Percentiles rank a stretch among this genome's conserved stretches.
Evolutionary conservation across 2,329 filamentous ascomycete species (phyloP).

Genomic region (Sporothrix mexicana): DNA sequence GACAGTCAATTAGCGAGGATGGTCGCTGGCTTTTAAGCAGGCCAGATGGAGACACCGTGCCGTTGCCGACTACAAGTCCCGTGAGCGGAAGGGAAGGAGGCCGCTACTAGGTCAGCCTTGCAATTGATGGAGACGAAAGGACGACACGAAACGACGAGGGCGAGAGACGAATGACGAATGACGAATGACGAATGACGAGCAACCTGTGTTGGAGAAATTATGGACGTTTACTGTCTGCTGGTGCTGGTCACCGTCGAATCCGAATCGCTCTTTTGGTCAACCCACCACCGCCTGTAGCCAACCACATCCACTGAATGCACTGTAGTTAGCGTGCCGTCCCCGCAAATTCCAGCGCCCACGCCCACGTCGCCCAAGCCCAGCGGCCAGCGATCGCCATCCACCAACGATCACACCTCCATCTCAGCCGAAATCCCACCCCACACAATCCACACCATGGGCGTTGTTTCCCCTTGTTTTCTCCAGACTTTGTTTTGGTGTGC

Average conservation of each 20-base stretch:
- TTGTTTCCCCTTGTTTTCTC: background rate
- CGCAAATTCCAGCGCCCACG: background rate
- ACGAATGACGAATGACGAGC: too few species aligned
- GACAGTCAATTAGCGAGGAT: background rate
- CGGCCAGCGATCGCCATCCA: too few species aligned
- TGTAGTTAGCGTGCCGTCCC: background rate
- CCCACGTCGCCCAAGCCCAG: too few species aligned
- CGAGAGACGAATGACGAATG: too few species aligned
- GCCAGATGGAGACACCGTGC: background rate
- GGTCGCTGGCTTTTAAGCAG: background rate
- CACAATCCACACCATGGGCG: background rate
- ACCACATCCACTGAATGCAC: background rate
- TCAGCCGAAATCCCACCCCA: background rate
- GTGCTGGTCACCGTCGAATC: constrained; percentile 1
- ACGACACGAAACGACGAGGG: background rate
- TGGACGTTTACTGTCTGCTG: too few species aligned
- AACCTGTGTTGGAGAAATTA: too few species aligned
- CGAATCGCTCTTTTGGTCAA: constrained; percentile 11
- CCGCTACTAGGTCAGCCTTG: constrained; percentile 7
- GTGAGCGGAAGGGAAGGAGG: background rate
- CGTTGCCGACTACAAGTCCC: constrained; percentile 20
- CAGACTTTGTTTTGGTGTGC: background rate
- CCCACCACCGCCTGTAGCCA: background rate
- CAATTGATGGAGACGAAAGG: background rate
- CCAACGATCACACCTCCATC: background rate